Base-by-base conservation (phyloP, 306 rosid genomes). In the Trifolium repens region DNA sequence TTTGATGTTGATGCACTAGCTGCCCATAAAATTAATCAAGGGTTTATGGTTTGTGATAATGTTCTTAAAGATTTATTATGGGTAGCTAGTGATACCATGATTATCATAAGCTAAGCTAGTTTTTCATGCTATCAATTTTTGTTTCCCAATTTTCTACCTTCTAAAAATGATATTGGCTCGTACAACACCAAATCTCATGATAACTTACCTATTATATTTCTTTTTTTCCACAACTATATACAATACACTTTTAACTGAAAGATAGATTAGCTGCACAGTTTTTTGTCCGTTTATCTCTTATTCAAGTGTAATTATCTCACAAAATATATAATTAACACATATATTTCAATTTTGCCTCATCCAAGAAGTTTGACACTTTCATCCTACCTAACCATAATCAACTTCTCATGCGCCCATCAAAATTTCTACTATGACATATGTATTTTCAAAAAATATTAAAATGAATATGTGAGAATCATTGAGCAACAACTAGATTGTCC, bases 111-210 rank as follows among this genome's bases (percentile, higher is more conserved):
- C 78, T 64, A 61, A 61, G 62, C 83, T 64, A 78, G 81, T 81
- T 78, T 74, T 68, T 35, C 47, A n/a, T 77, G 75, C 80, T 73
- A 79, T 69, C 83, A 27, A 69, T 77, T 80, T 77, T 49, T 63
- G 12, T 77, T 77, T 73, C 85, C 85, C 30, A 17, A 78, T 63
- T 81, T 81, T 71, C 67, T 69, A 58, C 64, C 58, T 69, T 84
- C 81, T 19, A 70, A 78, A 83, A 73, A 71, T 58, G 72, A 57
- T 30, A 74, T 40, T 75, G 73, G 79, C 73, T 78, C 2, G 71
- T 76, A 74, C 83, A 71, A 8, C 66, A 64, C 54, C 61, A 78
- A 69, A 74, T 85, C 79, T 59, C 66, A 57, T 74, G 76, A 69
- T 59, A 72, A 69, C 43, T 49, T 75, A 1, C 72, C 69, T 9